Percentiles rank a stretch among this genome's conserved stretches.
phyloP scores from a whole-genome alignment of 768 basidiomycete genomes.

The Hygrophoropsis aurantiaca region DNA sequence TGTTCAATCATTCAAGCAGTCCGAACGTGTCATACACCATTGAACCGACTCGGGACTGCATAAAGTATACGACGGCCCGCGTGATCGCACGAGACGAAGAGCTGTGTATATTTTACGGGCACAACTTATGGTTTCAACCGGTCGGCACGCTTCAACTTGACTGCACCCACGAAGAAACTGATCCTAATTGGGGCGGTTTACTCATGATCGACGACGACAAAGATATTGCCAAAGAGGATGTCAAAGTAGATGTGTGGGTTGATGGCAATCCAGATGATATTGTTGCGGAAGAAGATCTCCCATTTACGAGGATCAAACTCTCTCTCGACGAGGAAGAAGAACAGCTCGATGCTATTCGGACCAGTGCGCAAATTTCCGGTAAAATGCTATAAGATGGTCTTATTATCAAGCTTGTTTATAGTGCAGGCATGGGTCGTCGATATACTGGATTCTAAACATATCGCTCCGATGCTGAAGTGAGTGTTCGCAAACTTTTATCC shows the following conservation, averaged over 20 bases:
- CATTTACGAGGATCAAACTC: conserved; percentile 62
- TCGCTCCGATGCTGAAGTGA: conserved; percentile 63
- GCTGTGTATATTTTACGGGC: conserved; percentile 77
- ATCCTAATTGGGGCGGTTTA: conserved; percentile 51
- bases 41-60: conserved; percentile 53
- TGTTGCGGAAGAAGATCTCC: conserved; percentile 58
- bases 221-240: background rate
- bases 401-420: conserved; percentile 20
- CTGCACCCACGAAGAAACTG: conserved; percentile 17
- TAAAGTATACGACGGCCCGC: conserved; percentile 59
- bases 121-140: conserved; percentile 63
- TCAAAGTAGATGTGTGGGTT: too few relatives aligned
- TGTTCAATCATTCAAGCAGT: conserved; percentile 74
- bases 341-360: conserved; percentile 54
- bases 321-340: conserved; percentile 62
- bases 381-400: too few relatives aligned
- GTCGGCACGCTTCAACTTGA: conserved; percentile 18
- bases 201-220: conserved; percentile 21
- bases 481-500: conserved; percentile 6
- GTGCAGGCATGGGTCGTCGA: conserved; percentile 80
- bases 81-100: conserved; percentile 63
- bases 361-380: conserved; percentile 36
- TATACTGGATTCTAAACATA: conserved; percentile 59
- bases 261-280: conserved; percentile 45
- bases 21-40: conserved; percentile 73